Evolutionary conservation across 768 basidiomycete species (phyloP).

Genomic region (Lactarius quietus): DNA sequence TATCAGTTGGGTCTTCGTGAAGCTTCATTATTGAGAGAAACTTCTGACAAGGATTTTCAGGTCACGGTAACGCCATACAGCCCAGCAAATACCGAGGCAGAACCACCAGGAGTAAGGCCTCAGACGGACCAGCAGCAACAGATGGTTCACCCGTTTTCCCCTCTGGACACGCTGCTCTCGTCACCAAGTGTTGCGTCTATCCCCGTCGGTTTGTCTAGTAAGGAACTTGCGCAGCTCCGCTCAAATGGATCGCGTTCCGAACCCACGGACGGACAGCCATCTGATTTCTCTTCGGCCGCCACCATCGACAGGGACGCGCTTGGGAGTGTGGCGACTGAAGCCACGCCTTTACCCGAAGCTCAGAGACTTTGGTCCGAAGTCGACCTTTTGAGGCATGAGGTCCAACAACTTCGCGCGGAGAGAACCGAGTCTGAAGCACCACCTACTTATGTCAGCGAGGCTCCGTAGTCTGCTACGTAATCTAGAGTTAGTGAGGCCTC

Average conservation of each 20-base stretch:
- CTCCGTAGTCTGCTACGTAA: too few species aligned
- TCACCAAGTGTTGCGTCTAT: neutral
- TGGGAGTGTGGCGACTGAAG: too few species aligned
- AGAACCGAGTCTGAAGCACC: constrained; percentile 14
- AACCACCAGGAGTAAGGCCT: neutral
- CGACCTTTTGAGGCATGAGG: constrained; percentile 29
- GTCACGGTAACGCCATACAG: constrained; percentile 6
- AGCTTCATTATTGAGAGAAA: neutral
- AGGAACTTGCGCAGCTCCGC: constrained; percentile 15
- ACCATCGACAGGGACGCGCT: neutral
- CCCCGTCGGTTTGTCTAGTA: constrained; percentile 8
- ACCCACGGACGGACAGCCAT: neutral
- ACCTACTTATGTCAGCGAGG: too few species aligned
- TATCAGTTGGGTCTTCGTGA: neutral
- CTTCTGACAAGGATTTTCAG: too few species aligned
- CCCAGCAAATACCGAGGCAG: neutral
- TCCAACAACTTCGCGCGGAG: constrained; percentile 29
- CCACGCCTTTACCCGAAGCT: neutral
- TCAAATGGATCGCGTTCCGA: neutral
- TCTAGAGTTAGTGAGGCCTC: too few species aligned
- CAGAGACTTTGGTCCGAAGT: constrained; percentile 28
- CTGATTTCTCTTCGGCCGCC: neutral
- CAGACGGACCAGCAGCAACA: neutral
- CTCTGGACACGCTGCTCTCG: neutral
- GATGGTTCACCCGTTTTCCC: neutral